These are phyloP conservation scores for Ganoderma leucocontextum DNA, from an alignment of 1,284 basidiomycete species.

Conservation along the genomic window DNA sequence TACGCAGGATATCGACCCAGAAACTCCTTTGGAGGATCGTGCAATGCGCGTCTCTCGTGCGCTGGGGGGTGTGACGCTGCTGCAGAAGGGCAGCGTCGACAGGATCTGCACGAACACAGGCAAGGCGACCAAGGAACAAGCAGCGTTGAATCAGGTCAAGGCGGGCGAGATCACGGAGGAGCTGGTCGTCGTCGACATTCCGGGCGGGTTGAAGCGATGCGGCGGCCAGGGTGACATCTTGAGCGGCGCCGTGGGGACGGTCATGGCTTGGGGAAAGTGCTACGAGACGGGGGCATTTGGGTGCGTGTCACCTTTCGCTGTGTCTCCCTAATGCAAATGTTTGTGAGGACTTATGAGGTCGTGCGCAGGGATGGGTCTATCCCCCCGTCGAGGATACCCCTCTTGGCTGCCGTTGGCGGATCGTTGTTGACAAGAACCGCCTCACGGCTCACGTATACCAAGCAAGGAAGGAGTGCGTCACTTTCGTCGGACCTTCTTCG, in stretches of 20 bases:
- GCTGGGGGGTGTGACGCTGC: conserved; percentile 88
- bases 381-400: conserved; percentile 71
- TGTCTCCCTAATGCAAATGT: no score
- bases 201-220: conserved; percentile 90
- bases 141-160: conserved; percentile 42
- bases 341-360: conserved; percentile 5
- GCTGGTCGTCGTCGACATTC: conserved; percentile 71
- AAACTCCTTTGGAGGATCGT: conserved; percentile 54
- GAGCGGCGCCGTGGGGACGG: conserved; percentile 86
- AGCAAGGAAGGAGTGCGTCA: conserved; percentile 64
- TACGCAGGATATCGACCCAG: conserved; percentile 59
- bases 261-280: conserved; percentile 94
- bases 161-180: conserved; percentile 51
- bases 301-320: conserved; percentile 45
- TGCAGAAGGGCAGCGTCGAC: conserved; percentile 90
- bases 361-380: conserved; percentile 55
- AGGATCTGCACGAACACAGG: conserved; percentile 74
- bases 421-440: conserved; percentile 89
- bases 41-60: conserved; percentile 73
- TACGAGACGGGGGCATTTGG: conserved; percentile 86
- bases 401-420: conserved; percentile 89
- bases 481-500: background rate
- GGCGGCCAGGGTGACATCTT: conserved; percentile 97
- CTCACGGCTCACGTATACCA: conserved; percentile 78
- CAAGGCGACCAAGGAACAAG: conserved; percentile 50